phyloP scores from a whole-genome alignment of 2,329 filamentous ascomycete genomes.

The Trichoderma lentiforme region DNA sequence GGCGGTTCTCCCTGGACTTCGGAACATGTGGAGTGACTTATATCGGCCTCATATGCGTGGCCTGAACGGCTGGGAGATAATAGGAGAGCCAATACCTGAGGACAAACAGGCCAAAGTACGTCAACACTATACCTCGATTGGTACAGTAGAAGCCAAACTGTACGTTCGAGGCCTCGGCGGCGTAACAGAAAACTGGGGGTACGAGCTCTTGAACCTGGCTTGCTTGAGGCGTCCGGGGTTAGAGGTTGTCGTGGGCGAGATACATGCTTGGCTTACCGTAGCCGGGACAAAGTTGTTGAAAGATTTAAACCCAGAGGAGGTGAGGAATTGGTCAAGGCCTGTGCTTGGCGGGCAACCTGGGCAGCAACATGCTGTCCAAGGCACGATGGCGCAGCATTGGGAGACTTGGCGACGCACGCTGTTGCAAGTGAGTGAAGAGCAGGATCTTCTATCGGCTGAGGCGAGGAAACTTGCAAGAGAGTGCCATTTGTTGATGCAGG shows the following conservation, averaged over 20 bases:
- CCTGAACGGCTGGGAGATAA: neutral
- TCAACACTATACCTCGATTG: neutral
- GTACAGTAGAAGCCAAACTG: neutral
- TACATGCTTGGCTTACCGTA: neutral
- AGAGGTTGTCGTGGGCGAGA: neutral
- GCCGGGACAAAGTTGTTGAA: neutral
- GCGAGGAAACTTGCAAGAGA: neutral
- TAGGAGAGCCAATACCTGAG: neutral
- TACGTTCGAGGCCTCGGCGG: neutral
- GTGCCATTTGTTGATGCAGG: neutral
- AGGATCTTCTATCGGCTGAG: neutral
- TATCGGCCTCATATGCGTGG: neutral
- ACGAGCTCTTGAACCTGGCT: neutral
- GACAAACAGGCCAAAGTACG: neutral
- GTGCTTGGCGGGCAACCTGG: neutral
- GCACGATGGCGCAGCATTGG: constrained; percentile 5
- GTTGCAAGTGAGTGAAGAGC: neutral
- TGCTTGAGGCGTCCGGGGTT: neutral
- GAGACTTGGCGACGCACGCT: neutral
- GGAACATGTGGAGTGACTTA: neutral
- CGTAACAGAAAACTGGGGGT: neutral
- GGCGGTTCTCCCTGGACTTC: neutral
- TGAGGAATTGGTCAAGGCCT: neutral
- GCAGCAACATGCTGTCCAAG: neutral
- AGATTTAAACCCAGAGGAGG: neutral